Percentiles rank a stretch among this genome's conserved stretches.
Conservation (phyloP, 352 stramenopile genomes). For the Thraustotheca clavata region DNA sequence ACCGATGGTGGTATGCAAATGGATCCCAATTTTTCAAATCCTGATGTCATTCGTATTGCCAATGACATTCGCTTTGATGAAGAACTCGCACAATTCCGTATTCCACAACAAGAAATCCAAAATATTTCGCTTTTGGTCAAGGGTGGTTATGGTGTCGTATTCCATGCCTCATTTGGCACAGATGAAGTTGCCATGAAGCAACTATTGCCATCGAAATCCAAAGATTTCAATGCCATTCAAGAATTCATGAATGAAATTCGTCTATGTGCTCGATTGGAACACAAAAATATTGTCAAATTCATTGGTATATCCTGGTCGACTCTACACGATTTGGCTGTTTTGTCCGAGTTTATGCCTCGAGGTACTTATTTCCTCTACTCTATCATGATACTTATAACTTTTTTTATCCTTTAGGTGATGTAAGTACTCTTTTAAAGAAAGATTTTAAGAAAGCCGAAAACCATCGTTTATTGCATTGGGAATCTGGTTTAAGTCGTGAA, state of each 20-base stretch:
- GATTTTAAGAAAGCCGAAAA: constrained; percentile 8
- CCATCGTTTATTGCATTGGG: constrained; percentile 15
- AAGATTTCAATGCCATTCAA: constrained; percentile 30
- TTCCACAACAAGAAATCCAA: constrained; percentile 37
- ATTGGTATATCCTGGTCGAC: constrained; percentile 39
- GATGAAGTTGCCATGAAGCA: constrained; percentile 43
- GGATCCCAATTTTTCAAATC: background rate
- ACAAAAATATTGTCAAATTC: constrained; percentile 43
- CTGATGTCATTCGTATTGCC: background rate
- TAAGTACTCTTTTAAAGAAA: constrained; percentile 14
- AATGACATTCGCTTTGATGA: constrained; percentile 48
- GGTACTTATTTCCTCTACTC: constrained; percentile 14
- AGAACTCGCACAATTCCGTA: constrained; percentile 35
- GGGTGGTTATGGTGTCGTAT: constrained; percentile 46
- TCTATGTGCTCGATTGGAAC: constrained; percentile 34
- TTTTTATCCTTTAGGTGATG: background rate
- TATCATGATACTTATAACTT: background rate
- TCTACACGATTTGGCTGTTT: constrained; percentile 35
- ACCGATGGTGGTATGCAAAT: background rate
- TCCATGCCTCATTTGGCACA: constrained; percentile 30
- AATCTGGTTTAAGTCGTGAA: background rate
- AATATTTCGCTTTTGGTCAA: constrained; percentile 31
- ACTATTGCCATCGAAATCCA: constrained; percentile 36
- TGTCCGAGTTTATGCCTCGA: constrained; percentile 41
- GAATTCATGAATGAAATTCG: constrained; percentile 48